Base-by-base conservation (phyloP, 257 asterid genomes). In the Primulina eburnea region DNA sequence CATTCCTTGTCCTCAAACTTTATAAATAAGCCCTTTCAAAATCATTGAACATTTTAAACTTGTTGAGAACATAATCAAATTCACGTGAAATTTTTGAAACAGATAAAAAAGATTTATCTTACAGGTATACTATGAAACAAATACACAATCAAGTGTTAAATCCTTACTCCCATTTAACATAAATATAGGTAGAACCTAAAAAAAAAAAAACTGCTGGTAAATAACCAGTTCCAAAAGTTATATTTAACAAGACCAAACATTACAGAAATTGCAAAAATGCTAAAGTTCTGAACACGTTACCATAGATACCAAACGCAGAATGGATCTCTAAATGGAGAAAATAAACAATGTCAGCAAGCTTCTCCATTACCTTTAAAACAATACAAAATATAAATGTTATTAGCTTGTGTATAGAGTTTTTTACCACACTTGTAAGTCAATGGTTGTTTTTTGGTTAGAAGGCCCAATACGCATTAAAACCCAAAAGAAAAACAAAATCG, bases 311-410 rank as follows among this genome's bases (percentile, higher is more conserved):
- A 60, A 90, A 90, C 34, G 94, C 88, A 5, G 84, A 82, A 76
- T 77, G 86, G 77, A 90, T 92, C 85, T 90, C 98, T 79, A 87
- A 74, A 84, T 87, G 92, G 65, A 93, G 77, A 78, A 67, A 87
- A 83, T 90, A 94, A 68, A 90, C 97, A 64, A 93, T 84, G 78
- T 93, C 95, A 66, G 83, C 97, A 65, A 93, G 92, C 86, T 89
- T 93, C 85, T 86, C 97, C 94, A 86, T 90, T 78, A 93, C 96
- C 98, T 90, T 56, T 29, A 28, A 82, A 72, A 73, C 67, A 68
- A 61, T 40, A 58, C 40, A 74, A 68, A 57, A 79, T 43, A 70
- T 35, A 64, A 16, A 56, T 0, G 71, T 33, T 52, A 74, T 75
- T 32, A 75, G 29, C 17, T 61, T 17, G 17, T n/a, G 56, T 4